Base-by-base conservation (phyloP, 2,329 filamentous ascomycete genomes). In the Ophiostoma sp. region DNA sequence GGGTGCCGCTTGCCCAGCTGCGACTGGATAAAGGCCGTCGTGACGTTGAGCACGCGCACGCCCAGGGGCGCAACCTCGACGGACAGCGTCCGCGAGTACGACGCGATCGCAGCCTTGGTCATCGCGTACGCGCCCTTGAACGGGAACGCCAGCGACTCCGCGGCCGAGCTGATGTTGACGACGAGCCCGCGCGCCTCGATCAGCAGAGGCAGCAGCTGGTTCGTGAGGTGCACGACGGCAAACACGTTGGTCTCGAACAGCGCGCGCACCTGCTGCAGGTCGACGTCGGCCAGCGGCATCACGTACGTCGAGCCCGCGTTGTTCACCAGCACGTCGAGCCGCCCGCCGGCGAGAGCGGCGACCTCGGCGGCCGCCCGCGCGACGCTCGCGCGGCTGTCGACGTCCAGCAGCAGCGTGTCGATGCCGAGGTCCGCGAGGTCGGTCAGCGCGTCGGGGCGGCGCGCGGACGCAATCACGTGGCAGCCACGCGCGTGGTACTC, bases 171-270 rank as follows among this genome's bases (percentile, higher is more conserved):
- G 70, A 85, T 81, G 75, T 85, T 85, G 76, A 86, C 75, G 73
- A 86, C 79, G 5, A 85, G 77, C 0, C 84, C 84, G 47, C 78
- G 77, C 0, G 82, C 77, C 12, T 79, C 74, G 52, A 85, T 81
- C 16, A 86, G 79, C 52, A 80, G 78, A 67, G 79, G 78, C 18
- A 80, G 75, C 70, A 86, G 84, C 52, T 79, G 76, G 71, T 83
- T 79, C 52, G 80, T 80, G 76, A 84, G 82, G 72, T 81, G 79
- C 80, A 86, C 84, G 70, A 83, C 80, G 41, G 82, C 80, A 68
- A 86, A 84, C 52, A 86, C 82, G 71, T 86, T 86, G 70, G 82
- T 81, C 74, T 86, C 84, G 66, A 84, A 86, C 3, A 82, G 83
- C 69, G 78, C 74, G 69, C 83, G 83, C 4, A 84, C 81, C 66